These are phyloP conservation scores for Cryptosporidium viatorum DNA, from an alignment of 169 alveolate species.

Conservation along the genomic window DNA sequence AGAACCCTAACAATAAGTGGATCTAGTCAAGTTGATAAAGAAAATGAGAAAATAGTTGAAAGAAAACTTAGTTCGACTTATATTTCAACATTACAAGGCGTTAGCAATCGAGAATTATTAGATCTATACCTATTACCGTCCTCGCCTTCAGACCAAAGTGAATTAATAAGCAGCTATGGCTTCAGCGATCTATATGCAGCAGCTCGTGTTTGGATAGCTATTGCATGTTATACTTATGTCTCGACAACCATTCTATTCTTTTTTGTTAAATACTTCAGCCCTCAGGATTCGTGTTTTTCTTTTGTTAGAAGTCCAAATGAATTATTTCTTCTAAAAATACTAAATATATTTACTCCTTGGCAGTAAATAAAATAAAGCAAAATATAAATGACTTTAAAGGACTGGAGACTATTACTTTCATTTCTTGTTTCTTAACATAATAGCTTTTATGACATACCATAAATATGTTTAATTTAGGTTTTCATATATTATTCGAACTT, in stretches of 20 bases:
- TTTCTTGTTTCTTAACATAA: background rate
- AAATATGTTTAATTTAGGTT: background rate
- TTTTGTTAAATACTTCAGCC: slow-evolving; percentile 50
- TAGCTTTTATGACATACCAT: background rate
- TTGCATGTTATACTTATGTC: slow-evolving; percentile 31
- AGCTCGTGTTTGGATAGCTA: slow-evolving; percentile 59
- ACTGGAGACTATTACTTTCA: background rate
- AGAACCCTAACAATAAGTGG: background rate
- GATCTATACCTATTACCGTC: slow-evolving; percentile 49
- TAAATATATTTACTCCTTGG: slow-evolving; percentile 65
- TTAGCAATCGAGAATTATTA: slow-evolving; percentile 27
- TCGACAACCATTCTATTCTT: slow-evolving; percentile 59
- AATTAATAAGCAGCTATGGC: slow-evolving; percentile 62
- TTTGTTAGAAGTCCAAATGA: slow-evolving; percentile 64
- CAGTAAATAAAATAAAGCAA: slow-evolving; percentile 25
- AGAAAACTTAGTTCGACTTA: slow-evolving; percentile 39
- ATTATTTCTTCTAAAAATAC: slow-evolving; percentile 39
- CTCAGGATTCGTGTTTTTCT: slow-evolving; percentile 68
- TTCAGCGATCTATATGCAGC: slow-evolving; percentile 69
- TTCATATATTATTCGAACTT: no score
- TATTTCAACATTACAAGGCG: slow-evolving; percentile 59
- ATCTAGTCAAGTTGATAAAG: background rate
- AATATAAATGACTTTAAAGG: background rate
- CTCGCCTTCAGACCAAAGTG: slow-evolving; percentile 53
- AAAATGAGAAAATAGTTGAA: background rate